Conservation (phyloP, 352 stramenopile species). For the Phytophthora palmivora region DNA sequence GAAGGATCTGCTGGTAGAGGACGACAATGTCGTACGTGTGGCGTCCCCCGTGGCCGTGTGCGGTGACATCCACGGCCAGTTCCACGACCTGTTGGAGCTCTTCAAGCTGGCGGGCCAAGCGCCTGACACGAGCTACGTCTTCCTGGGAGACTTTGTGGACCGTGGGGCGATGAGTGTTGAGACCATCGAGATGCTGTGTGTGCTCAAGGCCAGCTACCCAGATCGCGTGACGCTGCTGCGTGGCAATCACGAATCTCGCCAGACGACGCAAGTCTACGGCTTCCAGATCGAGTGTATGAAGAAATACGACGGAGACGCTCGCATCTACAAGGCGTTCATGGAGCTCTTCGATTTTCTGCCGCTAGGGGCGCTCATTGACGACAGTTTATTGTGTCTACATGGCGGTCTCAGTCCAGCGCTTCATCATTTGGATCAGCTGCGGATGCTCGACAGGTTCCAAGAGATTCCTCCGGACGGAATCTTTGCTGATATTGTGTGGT, state of each 20-base stretch:
- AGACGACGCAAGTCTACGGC: slow-evolving; percentile 83
- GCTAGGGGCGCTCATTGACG: slow-evolving; percentile 82
- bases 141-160: slow-evolving; percentile 98
- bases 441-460: slow-evolving; percentile 84
- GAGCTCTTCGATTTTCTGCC: slow-evolving; percentile 84
- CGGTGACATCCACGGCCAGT: slow-evolving; percentile 98
- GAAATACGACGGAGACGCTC: slow-evolving; percentile 81
- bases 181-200: slow-evolving; percentile 92
- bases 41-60: slow-evolving; percentile 84
- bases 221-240: slow-evolving; percentile 93
- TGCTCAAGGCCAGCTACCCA: slow-evolving; percentile 90
- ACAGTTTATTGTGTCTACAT: slow-evolving; percentile 72
- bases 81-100: slow-evolving; percentile 96
- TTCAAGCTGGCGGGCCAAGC: slow-evolving; percentile 92
- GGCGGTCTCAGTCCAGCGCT: slow-evolving; percentile 72
- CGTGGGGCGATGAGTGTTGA: slow-evolving; percentile 95
- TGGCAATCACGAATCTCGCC: slow-evolving; percentile 95
- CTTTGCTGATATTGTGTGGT: slow-evolving; percentile 88
- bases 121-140: slow-evolving; percentile 91
- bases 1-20: slow-evolving; percentile 73
- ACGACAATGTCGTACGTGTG: slow-evolving; percentile 87
- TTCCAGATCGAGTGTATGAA: slow-evolving; percentile 89
- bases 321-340: slow-evolving; percentile 82
- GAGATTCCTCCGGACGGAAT: slow-evolving; percentile 81
- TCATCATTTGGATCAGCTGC: slow-evolving; percentile 93